Percentiles rank a stretch among this genome's conserved stretches.
Evolutionary conservation across 768 basidiomycete species (phyloP).

Genomic region (Brasilioporus rufonigricans): DNA sequence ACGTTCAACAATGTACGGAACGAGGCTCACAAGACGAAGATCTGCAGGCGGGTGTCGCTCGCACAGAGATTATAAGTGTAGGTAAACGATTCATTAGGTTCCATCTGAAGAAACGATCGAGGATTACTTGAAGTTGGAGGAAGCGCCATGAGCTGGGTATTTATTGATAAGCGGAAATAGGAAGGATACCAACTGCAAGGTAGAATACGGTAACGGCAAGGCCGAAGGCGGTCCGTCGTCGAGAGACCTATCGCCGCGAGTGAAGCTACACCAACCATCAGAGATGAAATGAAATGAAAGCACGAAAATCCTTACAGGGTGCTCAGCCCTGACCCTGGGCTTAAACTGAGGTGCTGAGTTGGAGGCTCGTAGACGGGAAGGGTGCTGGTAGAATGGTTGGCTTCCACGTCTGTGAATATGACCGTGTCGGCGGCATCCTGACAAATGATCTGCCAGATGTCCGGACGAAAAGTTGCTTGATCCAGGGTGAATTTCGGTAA

Average conservation of each 20-base stretch:
- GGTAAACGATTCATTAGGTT: conserved; percentile 15
- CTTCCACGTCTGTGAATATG: not conserved
- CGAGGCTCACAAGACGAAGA: conserved; percentile 49
- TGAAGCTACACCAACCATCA: not conserved
- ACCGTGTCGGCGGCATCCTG: conserved; percentile 11
- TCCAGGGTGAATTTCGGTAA: conserved; percentile 12
- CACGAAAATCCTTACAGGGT: conserved; percentile 1
- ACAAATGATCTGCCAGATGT: conserved; percentile 23
- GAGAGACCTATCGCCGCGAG: conserved; percentile 5
- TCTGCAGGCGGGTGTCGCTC: conserved; percentile 43
- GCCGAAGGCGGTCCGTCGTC: conserved; percentile 10
- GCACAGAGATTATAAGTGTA: conserved; percentile 53
- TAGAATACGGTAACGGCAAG: not conserved
- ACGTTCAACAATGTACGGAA: not conserved
- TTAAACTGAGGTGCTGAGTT: not conserved
- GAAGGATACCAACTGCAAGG: conserved; percentile 11
- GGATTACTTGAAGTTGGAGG: conserved; percentile 15
- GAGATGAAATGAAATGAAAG: not conserved
- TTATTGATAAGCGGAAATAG: not conserved
- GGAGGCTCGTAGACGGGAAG: conserved; percentile 24
- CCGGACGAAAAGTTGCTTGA: conserved; percentile 8
- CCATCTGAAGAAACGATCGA: conserved; percentile 25
- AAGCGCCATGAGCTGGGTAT: conserved; percentile 5
- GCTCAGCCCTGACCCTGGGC: not conserved
- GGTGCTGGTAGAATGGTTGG: conserved; percentile 14